Base-by-base conservation (phyloP, 1,284 basidiomycete species). In the Puccinia hordei region DNA sequence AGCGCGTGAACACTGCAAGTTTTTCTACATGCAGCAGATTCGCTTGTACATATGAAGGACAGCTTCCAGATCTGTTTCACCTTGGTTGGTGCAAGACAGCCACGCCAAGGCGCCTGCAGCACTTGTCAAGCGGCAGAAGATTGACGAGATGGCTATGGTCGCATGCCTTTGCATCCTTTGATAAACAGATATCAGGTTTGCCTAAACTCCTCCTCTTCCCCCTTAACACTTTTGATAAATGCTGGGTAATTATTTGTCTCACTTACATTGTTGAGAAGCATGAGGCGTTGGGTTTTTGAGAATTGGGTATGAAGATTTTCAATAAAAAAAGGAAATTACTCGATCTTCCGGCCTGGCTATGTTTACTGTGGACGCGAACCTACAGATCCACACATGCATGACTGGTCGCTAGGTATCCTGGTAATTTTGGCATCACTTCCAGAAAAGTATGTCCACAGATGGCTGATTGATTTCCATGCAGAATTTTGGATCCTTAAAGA, bases 371-470 rank as follows among this genome's bases (percentile, higher is more conserved):
- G 53, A 55, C 53, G 53, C 53, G 53, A 55, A 55, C n/a, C n/a
- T 55, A 17, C 53, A 55, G 53, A 55, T 55, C 53, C 53, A 55
- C 53, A n/a, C 53, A 24, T 55, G 53, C 53, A 55, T 41, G 6
- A 55, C n/a, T 27, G 3, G 53, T 55, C 53, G 53, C 53, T 55
- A 30, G 8, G 35, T 63, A 41, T 17, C 19, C 35, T 63, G 61
- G 61, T 63, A 49, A 49, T 17, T 63, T n/a, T 5, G 22, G 41
- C 61, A 41, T 38, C 61, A 63, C 33, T 63, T 63, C 33, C 35
- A 38, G 13, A 10, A 63, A 13, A 38, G 13, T 15, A 63, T n/a
- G 35, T 15, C 35, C 41, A 19, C 61, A 38, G 61, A 35, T 38
- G 33, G 35, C 22, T 63, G 35, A 63, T 63, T 24, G 53, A 55